These are phyloP conservation scores for Hebeloma cylindrosporum DNA, from an alignment of 768 basidiomycete species.

Conservation along the genomic window DNA sequence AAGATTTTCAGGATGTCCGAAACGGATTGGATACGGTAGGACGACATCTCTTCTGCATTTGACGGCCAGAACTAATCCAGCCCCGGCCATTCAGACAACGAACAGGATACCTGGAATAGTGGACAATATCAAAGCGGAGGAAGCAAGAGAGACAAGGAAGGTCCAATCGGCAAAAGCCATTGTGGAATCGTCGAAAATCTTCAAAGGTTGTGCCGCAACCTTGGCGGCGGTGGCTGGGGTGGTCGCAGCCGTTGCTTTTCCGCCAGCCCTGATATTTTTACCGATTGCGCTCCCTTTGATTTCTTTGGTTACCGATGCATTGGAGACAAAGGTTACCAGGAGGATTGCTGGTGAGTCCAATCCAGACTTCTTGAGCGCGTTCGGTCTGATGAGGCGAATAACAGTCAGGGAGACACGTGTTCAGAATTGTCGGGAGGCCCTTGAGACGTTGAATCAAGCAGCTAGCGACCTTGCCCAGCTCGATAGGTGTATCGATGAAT, in stretches of 20 bases:
- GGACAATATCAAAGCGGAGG: constrained; percentile 4
- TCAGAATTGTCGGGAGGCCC: neutral
- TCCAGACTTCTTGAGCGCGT: neutral
- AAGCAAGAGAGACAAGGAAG: constrained; percentile 1
- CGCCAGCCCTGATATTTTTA: constrained; percentile 7
- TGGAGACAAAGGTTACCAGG: neutral
- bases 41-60: too few relatives aligned
- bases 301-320: constrained; percentile 1
- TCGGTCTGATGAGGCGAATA: neutral
- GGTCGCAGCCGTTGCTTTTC: constrained; percentile 2
- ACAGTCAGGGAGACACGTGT: neutral
- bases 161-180: neutral
- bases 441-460: constrained; percentile 3
- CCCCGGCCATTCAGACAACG: neutral
- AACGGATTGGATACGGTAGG: neutral
- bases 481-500: constrained; percentile 7
- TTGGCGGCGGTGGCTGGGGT: constrained; percentile 4
- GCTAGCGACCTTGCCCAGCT: constrained; percentile 10
- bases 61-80: neutral
- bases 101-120: constrained; percentile 3
- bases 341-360: constrained; percentile 1
- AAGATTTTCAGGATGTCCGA: neutral
- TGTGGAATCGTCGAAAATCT: neutral
- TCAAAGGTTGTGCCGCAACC: constrained; percentile 1
- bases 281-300: constrained; percentile 10